Base-by-base conservation (phyloP, 495 filamentous ascomycete genomes). In the Penicillium paradoxum region DNA sequence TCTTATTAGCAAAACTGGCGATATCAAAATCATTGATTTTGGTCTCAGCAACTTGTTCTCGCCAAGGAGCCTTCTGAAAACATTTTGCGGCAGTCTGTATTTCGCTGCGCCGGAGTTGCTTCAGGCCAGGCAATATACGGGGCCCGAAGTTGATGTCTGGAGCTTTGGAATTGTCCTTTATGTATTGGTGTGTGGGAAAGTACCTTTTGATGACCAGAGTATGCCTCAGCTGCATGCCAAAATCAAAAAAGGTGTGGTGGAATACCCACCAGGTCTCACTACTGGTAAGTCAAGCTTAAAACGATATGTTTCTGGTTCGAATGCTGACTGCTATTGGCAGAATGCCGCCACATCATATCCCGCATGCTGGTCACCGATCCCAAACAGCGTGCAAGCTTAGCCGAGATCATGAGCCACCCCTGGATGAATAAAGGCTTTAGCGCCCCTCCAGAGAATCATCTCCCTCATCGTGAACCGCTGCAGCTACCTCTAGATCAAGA, bases 1-100 rank as follows among this genome's bases (percentile, higher is more conserved):
- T 54, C 79, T 99, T 40, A 99, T 99, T 73, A 97, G 91, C 79
- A 97, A 97, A 75, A 97, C 87, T 3, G 95, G 92, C 24, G 93
- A 99, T 67, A 99, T 99, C 74, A 97, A 97, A 68, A 99, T 99
- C 58, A 99, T 99, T 67, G 93, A 99, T 66, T 99, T 99, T 63
- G 93, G 93, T 37, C 78, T 99, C 39, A 97, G 92, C 74, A 99
- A 99, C 64, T 81, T 97, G 10, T 99, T 97, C 70, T 85, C 90
- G 11, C 95, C 95, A 0, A 77, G 85, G 54, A 83, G 80, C 60
- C 83, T 95, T 39, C 79, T 99, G 46, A 96, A 96, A 70, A 99
- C 93, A 2, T 99, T 97, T 68, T 99, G 93, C 61, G 93, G 93
- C 36, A 96, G 90, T 78, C 76, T 99, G 32, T 99, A 99, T 66